Evolutionary conservation across 148 eudicot species (phyloP).

Genomic region (Arbutus unedo): DNA sequence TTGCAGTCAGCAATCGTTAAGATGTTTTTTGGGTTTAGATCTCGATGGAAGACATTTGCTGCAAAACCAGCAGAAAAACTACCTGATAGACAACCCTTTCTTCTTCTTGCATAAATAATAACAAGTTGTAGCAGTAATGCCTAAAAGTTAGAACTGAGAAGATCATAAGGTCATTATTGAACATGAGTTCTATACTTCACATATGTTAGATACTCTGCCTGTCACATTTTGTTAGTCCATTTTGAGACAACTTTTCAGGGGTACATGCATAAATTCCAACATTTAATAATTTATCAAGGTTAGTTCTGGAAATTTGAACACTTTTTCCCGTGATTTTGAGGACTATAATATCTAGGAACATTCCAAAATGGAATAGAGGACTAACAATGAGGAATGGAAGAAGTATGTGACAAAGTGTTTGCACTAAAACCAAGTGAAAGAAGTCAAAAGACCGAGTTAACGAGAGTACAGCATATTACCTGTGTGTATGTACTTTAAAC

Average conservation of each 20-base stretch:
- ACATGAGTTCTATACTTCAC: not conserved
- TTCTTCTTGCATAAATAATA: too few species aligned
- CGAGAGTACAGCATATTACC: not conserved
- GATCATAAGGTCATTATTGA: not conserved
- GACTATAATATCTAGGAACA: not conserved
- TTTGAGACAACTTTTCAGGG: not conserved
- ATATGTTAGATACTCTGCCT: not conserved
- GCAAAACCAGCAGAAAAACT: not conserved
- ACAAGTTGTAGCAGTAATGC: too few species aligned
- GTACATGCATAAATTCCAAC: not conserved
- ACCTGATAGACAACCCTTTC: too few species aligned
- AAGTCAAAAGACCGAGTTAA: not conserved
- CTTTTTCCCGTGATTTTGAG: not conserved
- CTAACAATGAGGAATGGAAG: not conserved
- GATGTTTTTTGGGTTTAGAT: conserved; percentile 4
- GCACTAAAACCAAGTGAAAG: not conserved
- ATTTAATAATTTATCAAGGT: not conserved
- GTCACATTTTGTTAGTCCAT: not conserved
- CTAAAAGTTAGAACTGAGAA: not conserved
- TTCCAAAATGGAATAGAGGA: not conserved
- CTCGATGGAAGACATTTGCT: conserved; percentile 6
- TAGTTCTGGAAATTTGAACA: not conserved
- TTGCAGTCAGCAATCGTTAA: not conserved
- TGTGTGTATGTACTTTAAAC: not conserved
- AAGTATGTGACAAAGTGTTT: not conserved